phyloP scores from a whole-genome alignment of 129 eudicot genomes.

The Helichrysum umbraculigerum region DNA sequence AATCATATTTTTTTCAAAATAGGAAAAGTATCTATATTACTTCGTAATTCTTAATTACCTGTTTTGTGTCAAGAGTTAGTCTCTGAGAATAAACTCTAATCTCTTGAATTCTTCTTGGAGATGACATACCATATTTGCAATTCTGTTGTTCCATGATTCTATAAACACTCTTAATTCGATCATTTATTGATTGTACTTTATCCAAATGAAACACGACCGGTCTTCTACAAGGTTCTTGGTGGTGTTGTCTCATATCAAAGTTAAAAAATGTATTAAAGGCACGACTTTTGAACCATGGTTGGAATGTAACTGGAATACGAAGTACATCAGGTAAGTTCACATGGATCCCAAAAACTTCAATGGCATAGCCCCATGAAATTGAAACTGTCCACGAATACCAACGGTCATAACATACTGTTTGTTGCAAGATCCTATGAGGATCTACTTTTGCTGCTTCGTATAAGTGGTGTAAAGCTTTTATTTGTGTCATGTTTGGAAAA shows the following conservation, averaged over 20 bases:
- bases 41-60: constrained; percentile 25
- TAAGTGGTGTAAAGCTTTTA: constrained; percentile 52
- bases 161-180: constrained; percentile 34
- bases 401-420: constrained; percentile 65
- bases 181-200: constrained; percentile 34
- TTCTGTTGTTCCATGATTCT: constrained; percentile 34
- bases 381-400: constrained; percentile 58
- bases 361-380: constrained; percentile 77
- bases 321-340: constrained; percentile 62
- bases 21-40: not conserved
- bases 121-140: constrained; percentile 41
- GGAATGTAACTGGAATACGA: constrained; percentile 53
- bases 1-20: not conserved
- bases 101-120: constrained; percentile 60
- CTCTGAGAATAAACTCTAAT: constrained; percentile 46
- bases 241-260: constrained; percentile 62
- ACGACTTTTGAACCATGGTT: constrained; percentile 61
- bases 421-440: constrained; percentile 61
- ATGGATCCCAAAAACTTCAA: constrained; percentile 68
- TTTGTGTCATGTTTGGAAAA: constrained; percentile 61
- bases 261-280: constrained; percentile 43
- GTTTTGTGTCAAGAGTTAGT: constrained; percentile 25
- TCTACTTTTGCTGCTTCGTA: constrained; percentile 57
- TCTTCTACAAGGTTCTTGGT: constrained; percentile 53
- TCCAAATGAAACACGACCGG: constrained; percentile 61